These are phyloP conservation scores for Colletotrichum sp. DNA, from an alignment of 2,329 filamentous ascomycete species.

Conservation along the genomic window DNA sequence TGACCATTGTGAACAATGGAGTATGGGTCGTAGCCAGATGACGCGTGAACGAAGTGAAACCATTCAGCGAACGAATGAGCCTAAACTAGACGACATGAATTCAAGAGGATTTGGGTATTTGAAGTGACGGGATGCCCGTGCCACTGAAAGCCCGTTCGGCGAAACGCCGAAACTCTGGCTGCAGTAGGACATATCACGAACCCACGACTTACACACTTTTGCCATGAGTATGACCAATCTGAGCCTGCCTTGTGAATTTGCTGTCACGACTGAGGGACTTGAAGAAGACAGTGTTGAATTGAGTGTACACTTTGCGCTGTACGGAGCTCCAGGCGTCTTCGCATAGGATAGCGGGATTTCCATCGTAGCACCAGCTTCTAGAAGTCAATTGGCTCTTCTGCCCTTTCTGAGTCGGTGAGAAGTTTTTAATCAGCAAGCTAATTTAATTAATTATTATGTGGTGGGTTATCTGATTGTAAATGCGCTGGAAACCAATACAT, in stretches of 20 bases:
- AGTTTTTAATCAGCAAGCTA: background rate
- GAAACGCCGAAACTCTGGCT: background rate
- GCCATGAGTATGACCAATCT: background rate
- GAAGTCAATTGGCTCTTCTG: background rate
- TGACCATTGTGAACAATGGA: background rate
- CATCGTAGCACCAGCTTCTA: background rate
- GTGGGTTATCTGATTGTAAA: background rate
- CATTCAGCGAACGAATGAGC: background rate
- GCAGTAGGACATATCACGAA: background rate
- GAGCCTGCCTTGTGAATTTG: background rate
- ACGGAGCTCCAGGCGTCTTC: background rate
- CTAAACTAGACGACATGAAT: background rate
- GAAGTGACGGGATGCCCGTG: background rate
- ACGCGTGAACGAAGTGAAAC: background rate
- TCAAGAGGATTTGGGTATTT: too few species aligned
- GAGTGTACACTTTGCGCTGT: background rate
- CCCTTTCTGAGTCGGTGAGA: background rate
- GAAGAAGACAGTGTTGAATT: background rate
- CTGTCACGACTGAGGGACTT: background rate
- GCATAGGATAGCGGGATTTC: background rate
- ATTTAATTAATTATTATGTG: background rate
- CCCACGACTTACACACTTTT: background rate
- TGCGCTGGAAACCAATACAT: background rate
- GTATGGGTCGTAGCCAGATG: background rate
- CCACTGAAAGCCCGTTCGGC: background rate